phyloP scores from a whole-genome alignment of 2,329 filamentous ascomycete genomes.

The Colletotrichum aenigma region DNA sequence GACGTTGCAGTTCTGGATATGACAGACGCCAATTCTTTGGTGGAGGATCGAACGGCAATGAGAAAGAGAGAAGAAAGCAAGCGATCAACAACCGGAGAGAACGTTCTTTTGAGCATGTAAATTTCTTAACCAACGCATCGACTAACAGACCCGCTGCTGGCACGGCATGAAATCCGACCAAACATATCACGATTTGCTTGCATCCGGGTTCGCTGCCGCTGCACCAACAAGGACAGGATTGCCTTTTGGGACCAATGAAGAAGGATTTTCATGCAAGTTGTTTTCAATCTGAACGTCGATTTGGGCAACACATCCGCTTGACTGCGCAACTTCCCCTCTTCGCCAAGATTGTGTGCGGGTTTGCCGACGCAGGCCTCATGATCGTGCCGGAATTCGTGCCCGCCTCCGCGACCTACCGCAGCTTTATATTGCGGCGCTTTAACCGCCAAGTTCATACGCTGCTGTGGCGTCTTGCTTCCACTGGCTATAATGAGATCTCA shows the following conservation, averaged over 20 bases:
- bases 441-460: too few species aligned
- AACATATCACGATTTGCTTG: neutral
- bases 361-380: neutral
- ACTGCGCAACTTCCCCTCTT: neutral
- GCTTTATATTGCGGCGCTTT: too few species aligned
- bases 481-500: too few species aligned
- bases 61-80: too few species aligned
- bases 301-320: neutral
- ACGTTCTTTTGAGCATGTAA: neutral
- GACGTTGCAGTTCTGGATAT: neutral
- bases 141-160: neutral
- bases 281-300: neutral
- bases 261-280: neutral
- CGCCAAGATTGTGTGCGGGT: neutral
- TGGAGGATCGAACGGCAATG: accelerated
- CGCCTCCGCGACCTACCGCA: accelerated
- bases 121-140: neutral
- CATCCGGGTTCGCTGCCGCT: neutral
- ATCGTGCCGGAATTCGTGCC: neutral
- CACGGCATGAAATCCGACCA: neutral
- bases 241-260: neutral
- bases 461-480: too few species aligned
- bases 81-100: neutral
- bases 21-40: too few species aligned
- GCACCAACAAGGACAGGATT: neutral